A percentile compares a stretch with the other conserved stretches of the same genome.
phyloP scores from a whole-genome alignment of 1,284 basidiomycete genomes.

The Austroboletus olivaceoglutinosus region DNA sequence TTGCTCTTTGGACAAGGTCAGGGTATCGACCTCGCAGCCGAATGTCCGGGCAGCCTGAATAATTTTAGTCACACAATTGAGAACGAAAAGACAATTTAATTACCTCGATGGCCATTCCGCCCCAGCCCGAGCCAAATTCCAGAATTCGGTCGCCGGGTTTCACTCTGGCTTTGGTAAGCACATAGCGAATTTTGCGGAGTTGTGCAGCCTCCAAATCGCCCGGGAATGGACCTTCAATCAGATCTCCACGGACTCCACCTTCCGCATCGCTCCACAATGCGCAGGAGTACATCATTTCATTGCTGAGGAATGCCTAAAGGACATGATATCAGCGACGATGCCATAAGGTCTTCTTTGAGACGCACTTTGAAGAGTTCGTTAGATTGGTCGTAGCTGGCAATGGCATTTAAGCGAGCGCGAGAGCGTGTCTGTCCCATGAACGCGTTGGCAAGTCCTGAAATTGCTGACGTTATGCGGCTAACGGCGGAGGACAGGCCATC shows the following conservation, averaged over 20 bases:
- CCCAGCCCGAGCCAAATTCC: slow-evolving; percentile 94
- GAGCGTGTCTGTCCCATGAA: slow-evolving; percentile 78
- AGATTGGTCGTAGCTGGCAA: slow-evolving; percentile 88
- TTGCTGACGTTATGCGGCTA: slow-evolving; percentile 61
- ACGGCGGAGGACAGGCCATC: slow-evolving; percentile 64
- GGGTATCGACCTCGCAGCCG: slow-evolving; percentile 82
- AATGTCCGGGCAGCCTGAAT: slow-evolving; percentile 61
- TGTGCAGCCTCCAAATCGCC: slow-evolving; percentile 82
- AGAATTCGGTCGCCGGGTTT: slow-evolving; percentile 76
- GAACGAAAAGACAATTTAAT: neutral
- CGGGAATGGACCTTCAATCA: slow-evolving; percentile 46
- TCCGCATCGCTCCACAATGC: slow-evolving; percentile 76
- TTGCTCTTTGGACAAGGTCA: slow-evolving; percentile 86
- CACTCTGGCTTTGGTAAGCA: slow-evolving; percentile 75
- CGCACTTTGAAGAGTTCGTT: slow-evolving; percentile 74
- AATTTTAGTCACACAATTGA: slow-evolving; percentile 4
- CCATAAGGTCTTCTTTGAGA: slow-evolving; percentile 12
- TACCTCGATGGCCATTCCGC: slow-evolving; percentile 85
- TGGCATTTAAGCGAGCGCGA: slow-evolving; percentile 79
- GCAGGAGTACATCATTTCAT: slow-evolving; percentile 94
- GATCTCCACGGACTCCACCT: slow-evolving; percentile 67
- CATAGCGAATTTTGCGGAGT: slow-evolving; percentile 74
- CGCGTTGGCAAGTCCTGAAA: slow-evolving; percentile 75
- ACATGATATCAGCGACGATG: slow-evolving; percentile 25
- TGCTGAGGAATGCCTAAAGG: slow-evolving; percentile 71